Base-by-base conservation (phyloP, 768 basidiomycete genomes). In the Panus rudis region DNA sequence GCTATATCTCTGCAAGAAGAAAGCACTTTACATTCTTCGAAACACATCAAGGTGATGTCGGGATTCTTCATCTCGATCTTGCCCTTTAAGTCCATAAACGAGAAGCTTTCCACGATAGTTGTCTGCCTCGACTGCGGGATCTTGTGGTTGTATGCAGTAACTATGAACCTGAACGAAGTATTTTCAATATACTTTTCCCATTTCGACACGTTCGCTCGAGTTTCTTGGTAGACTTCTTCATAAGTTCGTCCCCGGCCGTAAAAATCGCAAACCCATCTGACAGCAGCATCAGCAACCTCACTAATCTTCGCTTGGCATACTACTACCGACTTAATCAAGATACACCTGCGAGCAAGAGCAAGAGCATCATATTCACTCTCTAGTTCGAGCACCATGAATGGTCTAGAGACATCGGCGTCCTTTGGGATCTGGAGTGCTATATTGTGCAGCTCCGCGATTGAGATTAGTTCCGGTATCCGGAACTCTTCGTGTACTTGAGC, bases 401-500 rank as follows among this genome's bases (percentile, higher is more conserved):
- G 89, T 39, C 80, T 69, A 31, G 62, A 68, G 6, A 71, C 62
- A 62, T 83, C 78, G 45, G 64, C 60, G 49, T 72, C 71, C 39
- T 74, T 66, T 13, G 64, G 54, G 5, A 87, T 63, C 30, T 62
- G 60, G 31, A 88, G 63, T 0, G 68, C 52, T 59, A 96, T 86
- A 7, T 72, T 76, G 64, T 84, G 60, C 1, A 91, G 71, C 53
- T 92, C 78, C 2, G 88, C 75, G 28, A 92, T 61, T 3, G 91
- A 92, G 23, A 65, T 61, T 0, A 96, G 73, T 58, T 92, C 90
- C 25, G 92, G 91, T 11, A 93, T 60, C 20, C 92, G 72, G 57
- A 94, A 94, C 26, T 88, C 82, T 26, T 75, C 69, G 58, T 94
- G 89, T 4, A 71, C 74, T 61, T 87, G 87, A 2, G 89, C 88